Evolutionary conservation across 2,329 filamentous ascomycete genomes (phyloP).

Genomic region (Nemania abortiva): DNA sequence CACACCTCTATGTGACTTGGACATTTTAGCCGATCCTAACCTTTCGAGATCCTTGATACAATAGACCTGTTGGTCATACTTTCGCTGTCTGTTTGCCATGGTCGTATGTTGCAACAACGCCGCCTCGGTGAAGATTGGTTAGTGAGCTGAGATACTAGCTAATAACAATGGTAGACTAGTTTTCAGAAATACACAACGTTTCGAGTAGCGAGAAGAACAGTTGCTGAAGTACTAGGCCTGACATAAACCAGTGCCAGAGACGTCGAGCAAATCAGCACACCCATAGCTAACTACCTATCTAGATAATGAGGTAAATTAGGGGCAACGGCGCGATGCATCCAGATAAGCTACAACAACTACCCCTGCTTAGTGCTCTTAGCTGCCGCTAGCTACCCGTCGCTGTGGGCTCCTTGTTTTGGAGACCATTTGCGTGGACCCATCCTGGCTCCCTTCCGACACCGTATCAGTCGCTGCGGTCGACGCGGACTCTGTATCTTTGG

Average conservation of each 20-base stretch:
- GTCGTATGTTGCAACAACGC: neutral
- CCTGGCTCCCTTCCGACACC: too few species aligned
- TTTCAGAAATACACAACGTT: neutral
- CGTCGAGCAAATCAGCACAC: neutral
- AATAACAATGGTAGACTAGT: neutral
- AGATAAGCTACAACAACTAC: neutral
- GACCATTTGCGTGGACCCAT: too few species aligned
- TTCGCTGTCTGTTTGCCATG: constrained; percentile 13
- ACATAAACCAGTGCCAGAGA: neutral
- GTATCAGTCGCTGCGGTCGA: too few species aligned
- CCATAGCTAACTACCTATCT: neutral
- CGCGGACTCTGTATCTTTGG: too few species aligned
- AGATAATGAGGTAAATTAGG: neutral
- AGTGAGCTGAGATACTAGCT: neutral
- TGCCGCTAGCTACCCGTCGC: neutral
- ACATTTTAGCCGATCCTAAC: neutral
- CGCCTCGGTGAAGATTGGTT: neutral
- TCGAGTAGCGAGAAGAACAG: neutral
- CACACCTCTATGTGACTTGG: constrained; percentile 1
- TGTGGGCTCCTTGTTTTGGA: neutral
- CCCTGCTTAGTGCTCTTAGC: neutral
- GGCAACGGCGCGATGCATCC: neutral
- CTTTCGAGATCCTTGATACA: constrained; percentile 18
- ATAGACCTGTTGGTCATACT: constrained; percentile 6
- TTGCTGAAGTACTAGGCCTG: neutral